phyloP scores from a whole-genome alignment of 1,284 basidiomycete genomes.

The Psilocybe mexicana region DNA sequence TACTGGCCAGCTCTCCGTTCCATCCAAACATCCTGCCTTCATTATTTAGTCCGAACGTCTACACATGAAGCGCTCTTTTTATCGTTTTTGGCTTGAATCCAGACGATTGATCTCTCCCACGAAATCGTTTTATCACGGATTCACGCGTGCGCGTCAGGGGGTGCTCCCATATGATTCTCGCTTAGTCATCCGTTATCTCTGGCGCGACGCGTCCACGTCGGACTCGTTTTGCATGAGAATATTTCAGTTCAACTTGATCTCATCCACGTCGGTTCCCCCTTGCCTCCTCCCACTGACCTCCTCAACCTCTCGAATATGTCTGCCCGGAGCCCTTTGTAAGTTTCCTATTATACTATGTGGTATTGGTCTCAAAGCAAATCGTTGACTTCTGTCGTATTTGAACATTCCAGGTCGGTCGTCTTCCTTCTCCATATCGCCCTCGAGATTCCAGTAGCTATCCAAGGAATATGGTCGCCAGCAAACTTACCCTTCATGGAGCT shows the following conservation, averaged over 20 bases:
- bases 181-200: not conserved
- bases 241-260: not conserved
- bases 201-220: not conserved
- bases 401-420: constrained; percentile 51
- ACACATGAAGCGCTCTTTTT: no score
- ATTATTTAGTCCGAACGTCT: no score
- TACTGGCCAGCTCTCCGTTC: no score
- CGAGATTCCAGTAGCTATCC: constrained; percentile 73
- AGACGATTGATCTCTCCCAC: no score
- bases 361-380: not conserved
- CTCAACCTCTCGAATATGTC: constrained; percentile 4
- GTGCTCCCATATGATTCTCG: not conserved
- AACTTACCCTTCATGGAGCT: constrained; percentile 73
- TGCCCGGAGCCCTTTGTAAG: constrained; percentile 37
- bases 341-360: not conserved
- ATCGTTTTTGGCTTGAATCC: no score
- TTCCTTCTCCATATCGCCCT: constrained; percentile 79
- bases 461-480: constrained; percentile 66
- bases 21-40: no score
- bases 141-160: no score
- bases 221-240: not conserved
- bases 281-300: not conserved
- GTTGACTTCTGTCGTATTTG: not conserved
- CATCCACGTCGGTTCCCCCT: not conserved
- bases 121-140: no score